Percentiles rank a stretch among this genome's conserved stretches.
Evolutionary conservation across 2,329 filamentous ascomycete species (phyloP).

Genomic region (Botrytis sinoallii): DNA sequence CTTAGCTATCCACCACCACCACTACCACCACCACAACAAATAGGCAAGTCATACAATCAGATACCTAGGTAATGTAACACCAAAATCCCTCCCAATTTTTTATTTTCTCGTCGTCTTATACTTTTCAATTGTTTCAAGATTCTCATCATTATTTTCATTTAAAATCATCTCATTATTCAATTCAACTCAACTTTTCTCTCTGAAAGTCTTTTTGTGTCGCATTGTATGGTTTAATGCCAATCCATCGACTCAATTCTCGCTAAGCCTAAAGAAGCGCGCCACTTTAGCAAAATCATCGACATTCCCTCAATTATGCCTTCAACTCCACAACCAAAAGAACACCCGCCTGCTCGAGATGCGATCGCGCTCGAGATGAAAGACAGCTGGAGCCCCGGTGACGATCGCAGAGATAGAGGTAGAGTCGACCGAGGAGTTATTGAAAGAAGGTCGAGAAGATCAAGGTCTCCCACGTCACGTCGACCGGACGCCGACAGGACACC

Average conservation of each 20-base stretch:
- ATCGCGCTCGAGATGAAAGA: constrained; percentile 41
- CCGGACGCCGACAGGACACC: constrained; percentile 36
- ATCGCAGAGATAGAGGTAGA: constrained; percentile 43
- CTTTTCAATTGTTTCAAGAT: background rate
- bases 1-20: background rate
- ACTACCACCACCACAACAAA: constrained; percentile 3
- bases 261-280: constrained; percentile 21
- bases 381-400: constrained; percentile 43
- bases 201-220: constrained; percentile 14
- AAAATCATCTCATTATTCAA: background rate
- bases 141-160: background rate
- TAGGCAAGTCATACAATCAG: constrained; percentile 21
- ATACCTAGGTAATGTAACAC: constrained; percentile 20
- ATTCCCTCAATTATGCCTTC: constrained; percentile 18
- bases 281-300: constrained; percentile 23
- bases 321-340: constrained; percentile 19
- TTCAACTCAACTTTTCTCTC: background rate
- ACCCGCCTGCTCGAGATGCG: constrained; percentile 36
- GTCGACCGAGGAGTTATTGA: constrained; percentile 40
- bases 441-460: constrained; percentile 37
- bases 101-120: constrained; percentile 7
- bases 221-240: constrained; percentile 19
- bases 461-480: constrained; percentile 39
- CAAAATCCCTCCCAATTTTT: constrained; percentile 7
- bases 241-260: constrained; percentile 22